Conservation (phyloP, 108 stramenopile genomes). For the Pseudonitzschia multistriata region DNA sequence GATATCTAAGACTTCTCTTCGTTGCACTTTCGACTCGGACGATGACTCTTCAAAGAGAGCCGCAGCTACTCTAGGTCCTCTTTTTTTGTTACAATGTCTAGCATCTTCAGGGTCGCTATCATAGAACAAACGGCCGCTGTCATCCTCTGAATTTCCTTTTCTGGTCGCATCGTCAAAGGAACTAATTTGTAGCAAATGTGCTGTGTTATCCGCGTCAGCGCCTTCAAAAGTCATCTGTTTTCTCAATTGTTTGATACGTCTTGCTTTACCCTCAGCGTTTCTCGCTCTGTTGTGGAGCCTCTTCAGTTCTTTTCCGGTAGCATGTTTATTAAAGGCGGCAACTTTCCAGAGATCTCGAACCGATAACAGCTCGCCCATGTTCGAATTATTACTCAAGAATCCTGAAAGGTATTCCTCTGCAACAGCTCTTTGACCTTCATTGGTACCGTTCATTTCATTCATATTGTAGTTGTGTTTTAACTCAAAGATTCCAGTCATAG, state of each 20-base stretch:
- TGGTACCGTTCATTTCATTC: background rate
- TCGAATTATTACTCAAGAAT: constrained; percentile 18
- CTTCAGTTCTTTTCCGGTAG: constrained; percentile 4
- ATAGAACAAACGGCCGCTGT: constrained; percentile 40
- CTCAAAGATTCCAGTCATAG: constrained; percentile 43
- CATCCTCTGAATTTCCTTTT: constrained; percentile 12
- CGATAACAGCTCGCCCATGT: constrained; percentile 20
- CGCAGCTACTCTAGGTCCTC: constrained; percentile 27
- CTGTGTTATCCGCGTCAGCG: constrained; percentile 18
- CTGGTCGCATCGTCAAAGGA: constrained; percentile 39
- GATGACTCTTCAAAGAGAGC: constrained; percentile 10
- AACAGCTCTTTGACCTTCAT: constrained; percentile 7
- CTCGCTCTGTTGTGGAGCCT: constrained; percentile 39
- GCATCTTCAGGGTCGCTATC: constrained; percentile 63
- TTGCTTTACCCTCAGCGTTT: constrained; percentile 27
- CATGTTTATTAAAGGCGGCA: constrained; percentile 10
- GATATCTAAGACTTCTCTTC: constrained; percentile 23
- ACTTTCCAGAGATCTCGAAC: constrained; percentile 27
- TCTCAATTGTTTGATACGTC: constrained; percentile 23
- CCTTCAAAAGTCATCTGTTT: constrained; percentile 50
- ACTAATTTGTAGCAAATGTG: constrained; percentile 26
- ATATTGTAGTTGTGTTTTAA: constrained; percentile 21
- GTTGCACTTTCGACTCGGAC: background rate
- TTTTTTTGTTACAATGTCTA: constrained; percentile 22
- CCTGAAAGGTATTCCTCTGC: constrained; percentile 38